These are phyloP conservation scores for Coemansia sp. DNA, from an alignment of 192 early-diverging fungal species.

Conservation along the genomic window DNA sequence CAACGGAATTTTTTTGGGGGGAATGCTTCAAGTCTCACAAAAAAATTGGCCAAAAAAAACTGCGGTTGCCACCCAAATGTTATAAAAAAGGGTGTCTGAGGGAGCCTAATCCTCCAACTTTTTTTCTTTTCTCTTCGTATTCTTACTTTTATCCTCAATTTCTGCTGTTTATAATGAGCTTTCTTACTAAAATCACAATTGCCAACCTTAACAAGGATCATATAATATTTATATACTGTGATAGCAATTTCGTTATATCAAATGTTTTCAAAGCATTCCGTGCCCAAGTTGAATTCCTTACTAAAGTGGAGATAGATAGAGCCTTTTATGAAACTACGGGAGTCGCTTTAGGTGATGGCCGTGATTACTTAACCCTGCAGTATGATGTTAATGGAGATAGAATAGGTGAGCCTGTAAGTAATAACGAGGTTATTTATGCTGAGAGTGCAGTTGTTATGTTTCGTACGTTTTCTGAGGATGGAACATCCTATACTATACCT, in stretches of 20 bases:
- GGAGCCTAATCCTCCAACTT: too few relatives aligned
- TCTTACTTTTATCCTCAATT: background rate
- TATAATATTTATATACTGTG: background rate
- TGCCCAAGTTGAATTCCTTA: background rate
- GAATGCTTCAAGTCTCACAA: too few relatives aligned
- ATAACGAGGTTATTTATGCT: background rate
- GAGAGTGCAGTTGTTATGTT: background rate
- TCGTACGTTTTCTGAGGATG: background rate
- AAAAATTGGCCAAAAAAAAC: too few relatives aligned
- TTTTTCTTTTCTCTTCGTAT: background rate
- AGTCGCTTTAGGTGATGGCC: background rate
- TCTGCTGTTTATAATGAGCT: background rate
- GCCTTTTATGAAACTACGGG: background rate
- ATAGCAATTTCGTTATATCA: background rate
- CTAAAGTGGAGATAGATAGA: background rate
- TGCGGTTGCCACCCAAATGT: too few relatives aligned
- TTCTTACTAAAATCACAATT: background rate
- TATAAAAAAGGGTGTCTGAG: background rate
- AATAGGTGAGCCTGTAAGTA: background rate
- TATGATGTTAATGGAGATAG: background rate
- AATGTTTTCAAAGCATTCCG: background rate
- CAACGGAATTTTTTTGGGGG: too few relatives aligned
- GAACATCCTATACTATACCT: too few relatives aligned
- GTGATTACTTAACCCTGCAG: background rate
- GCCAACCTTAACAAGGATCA: background rate